phyloP scores from a whole-genome alignment of 2,329 filamentous ascomycete genomes.

The Botryotinia narcissicola region DNA sequence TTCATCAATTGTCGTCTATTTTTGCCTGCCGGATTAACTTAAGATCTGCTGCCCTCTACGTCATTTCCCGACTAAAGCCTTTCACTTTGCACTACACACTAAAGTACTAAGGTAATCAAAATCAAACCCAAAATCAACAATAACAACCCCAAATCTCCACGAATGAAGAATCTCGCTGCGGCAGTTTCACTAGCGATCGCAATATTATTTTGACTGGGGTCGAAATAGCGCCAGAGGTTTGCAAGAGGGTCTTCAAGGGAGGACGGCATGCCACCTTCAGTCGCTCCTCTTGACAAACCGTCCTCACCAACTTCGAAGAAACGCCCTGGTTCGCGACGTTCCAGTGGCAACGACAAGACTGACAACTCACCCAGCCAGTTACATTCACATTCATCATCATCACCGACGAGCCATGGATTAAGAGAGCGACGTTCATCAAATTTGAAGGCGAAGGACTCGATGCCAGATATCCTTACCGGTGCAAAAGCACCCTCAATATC shows the following conservation, averaged over 20 bases:
- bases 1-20: neutral
- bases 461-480: constrained; percentile 30
- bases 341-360: constrained; percentile 32
- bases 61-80: constrained; percentile 13
- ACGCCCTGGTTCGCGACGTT: constrained; percentile 25
- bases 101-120: neutral
- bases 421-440: constrained; percentile 24
- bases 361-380: constrained; percentile 11
- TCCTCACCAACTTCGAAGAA: constrained; percentile 31
- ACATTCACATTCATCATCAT: constrained; percentile 23
- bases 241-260: constrained; percentile 19
- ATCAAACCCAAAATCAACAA: constrained; percentile 7
- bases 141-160: neutral
- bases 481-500: constrained; percentile 27
- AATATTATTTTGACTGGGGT: constrained; percentile 17
- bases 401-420: constrained; percentile 34
- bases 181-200: constrained; percentile 21
- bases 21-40: constrained; percentile 12
- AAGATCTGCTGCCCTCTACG: constrained; percentile 12
- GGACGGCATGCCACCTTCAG: constrained; percentile 36
- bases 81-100: constrained; percentile 9
- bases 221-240: constrained; percentile 21
- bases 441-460: constrained; percentile 29
- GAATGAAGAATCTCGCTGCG: constrained; percentile 18
- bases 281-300: constrained; percentile 37